These are phyloP conservation scores for Casuarina cunninghamiana DNA, from an alignment of 306 rosid species.

Conservation along the genomic window DNA sequence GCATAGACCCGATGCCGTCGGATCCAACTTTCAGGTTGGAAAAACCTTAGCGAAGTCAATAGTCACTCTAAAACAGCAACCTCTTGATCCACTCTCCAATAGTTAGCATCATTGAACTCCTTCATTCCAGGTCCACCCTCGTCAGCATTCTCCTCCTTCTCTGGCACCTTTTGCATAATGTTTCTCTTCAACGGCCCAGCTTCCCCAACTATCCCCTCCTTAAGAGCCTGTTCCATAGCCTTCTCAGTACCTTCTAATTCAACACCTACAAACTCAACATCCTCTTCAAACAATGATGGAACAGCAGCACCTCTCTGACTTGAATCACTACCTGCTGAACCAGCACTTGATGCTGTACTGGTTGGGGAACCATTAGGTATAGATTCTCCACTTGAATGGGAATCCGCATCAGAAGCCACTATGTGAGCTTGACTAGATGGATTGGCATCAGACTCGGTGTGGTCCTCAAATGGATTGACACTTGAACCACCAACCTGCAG, in stretches of 20 bases:
- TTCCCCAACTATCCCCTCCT: slow-evolving; percentile 98
- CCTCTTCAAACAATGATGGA: slow-evolving; percentile 90
- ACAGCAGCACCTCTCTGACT: slow-evolving; percentile 56
- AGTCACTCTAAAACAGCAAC: slow-evolving; percentile 82
- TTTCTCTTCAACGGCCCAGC: slow-evolving; percentile 96
- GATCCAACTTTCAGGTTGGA: slow-evolving; percentile 46
- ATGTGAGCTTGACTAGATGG: slow-evolving; percentile 40
- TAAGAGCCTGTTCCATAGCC: slow-evolving; percentile 98
- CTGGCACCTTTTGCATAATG: slow-evolving; percentile 52
- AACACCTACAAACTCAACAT: slow-evolving; percentile 95
- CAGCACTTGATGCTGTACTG: slow-evolving; percentile 43
- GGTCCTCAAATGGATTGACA: slow-evolving; percentile 80
- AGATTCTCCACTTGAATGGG: slow-evolving; percentile 47
- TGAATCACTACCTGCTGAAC: slow-evolving; percentile 37
- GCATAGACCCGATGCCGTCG: slow-evolving; percentile 36
- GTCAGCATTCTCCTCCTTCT: slow-evolving; percentile 72
- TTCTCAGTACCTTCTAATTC: slow-evolving; percentile 91
- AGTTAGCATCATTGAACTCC: slow-evolving; percentile 94
- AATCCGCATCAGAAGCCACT: slow-evolving; percentile 42
- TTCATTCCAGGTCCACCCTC: slow-evolving; percentile 72
- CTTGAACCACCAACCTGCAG: slow-evolving; percentile 67
- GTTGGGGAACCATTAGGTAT: slow-evolving; percentile 62
- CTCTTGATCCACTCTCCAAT: slow-evolving; percentile 98
- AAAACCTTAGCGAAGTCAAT: slow-evolving; percentile 24
- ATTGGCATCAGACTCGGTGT: slow-evolving; percentile 40